phyloP scores from a whole-genome alignment of 2,329 filamentous ascomycete species.

The Samsoniella hepiali region DNA sequence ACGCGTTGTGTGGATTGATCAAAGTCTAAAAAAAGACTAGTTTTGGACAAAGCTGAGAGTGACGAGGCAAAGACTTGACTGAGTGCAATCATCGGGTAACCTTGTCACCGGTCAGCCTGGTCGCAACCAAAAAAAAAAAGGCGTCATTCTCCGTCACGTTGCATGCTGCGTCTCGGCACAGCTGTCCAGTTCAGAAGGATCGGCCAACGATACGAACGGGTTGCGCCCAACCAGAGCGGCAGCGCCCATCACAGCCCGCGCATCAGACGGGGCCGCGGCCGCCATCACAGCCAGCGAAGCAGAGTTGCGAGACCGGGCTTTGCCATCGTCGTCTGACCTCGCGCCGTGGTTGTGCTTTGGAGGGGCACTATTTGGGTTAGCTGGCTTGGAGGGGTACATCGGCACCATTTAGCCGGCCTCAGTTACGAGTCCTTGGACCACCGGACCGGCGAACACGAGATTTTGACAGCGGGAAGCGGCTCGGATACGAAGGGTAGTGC shows the following conservation, averaged over 20 bases:
- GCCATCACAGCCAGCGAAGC: not conserved
- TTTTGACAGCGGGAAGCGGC: not conserved
- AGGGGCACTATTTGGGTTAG: not conserved
- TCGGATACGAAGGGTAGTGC: not conserved
- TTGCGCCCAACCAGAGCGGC: not conserved
- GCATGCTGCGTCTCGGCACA: conserved; percentile 1
- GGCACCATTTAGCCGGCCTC: conserved; percentile 5
- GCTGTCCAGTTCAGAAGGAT: not conserved
- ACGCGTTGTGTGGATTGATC: too few relatives aligned
- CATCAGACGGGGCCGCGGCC: not conserved
- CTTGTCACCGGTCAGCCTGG: not conserved
- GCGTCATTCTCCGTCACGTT: not conserved
- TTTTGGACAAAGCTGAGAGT: too few relatives aligned
- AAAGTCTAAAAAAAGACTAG: too few relatives aligned
- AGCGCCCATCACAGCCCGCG: not conserved
- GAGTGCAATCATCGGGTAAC: not conserved
- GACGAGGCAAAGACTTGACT: too few relatives aligned
- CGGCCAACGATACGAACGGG: not conserved
- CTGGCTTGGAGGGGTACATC: not conserved
- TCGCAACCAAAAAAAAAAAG: not conserved
- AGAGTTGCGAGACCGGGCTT: not conserved
- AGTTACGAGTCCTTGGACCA: not conserved
- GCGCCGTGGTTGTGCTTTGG: not conserved
- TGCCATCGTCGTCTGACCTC: conserved; percentile 16
- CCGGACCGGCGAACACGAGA: not conserved